phyloP scores from a whole-genome alignment of 345 rosid genomes.

The Syzygium aromaticum region DNA sequence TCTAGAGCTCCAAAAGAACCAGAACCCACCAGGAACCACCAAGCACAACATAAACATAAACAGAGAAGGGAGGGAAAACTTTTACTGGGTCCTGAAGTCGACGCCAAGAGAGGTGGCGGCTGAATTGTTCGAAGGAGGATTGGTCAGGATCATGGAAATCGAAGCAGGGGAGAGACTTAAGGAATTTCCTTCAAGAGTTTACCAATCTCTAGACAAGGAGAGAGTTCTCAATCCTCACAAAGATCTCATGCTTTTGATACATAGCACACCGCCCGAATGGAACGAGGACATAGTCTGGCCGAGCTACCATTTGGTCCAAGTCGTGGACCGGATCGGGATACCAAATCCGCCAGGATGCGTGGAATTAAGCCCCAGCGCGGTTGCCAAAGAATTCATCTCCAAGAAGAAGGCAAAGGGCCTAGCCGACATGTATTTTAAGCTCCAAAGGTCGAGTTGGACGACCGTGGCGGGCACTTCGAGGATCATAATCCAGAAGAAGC shows the following conservation, averaged over 20 bases:
- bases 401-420: neutral
- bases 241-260: neutral
- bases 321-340: neutral
- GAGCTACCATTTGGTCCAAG: neutral
- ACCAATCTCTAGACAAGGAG: neutral
- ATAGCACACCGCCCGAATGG: neutral
- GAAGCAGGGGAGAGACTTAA: neutral
- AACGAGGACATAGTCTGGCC: neutral
- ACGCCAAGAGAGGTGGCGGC: neutral
- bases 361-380: neutral
- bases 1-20: neutral
- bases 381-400: neutral
- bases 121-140: neutral
- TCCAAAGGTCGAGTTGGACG: neutral
- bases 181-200: neutral
- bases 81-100: neutral
- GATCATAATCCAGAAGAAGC: neutral
- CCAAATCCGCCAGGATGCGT: neutral
- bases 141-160: neutral
- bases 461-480: neutral
- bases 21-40: neutral
- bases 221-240: neutral
- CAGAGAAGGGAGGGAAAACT: neutral
- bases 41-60: neutral
- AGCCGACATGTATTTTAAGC: neutral